Evolutionary conservation across 352 stramenopile species (phyloP).

Genomic region (Hyphochytrium catenoides): DNA sequence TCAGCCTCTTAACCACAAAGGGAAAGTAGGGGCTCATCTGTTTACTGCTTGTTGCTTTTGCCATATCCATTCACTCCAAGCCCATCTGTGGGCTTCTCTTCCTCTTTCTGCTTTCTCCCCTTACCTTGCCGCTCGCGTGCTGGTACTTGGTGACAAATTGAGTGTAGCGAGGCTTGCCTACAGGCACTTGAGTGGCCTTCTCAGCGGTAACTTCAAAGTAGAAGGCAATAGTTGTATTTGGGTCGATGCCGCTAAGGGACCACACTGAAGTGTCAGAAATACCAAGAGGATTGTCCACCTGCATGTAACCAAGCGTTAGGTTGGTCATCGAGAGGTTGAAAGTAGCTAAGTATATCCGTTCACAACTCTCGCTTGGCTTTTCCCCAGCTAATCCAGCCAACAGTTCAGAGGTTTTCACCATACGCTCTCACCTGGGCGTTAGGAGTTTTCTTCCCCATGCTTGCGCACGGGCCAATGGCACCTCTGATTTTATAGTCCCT

Average conservation of each 20-base stretch:
- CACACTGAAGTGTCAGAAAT: constrained; percentile 79
- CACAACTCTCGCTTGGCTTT: too few species aligned
- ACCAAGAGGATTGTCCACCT: too few species aligned
- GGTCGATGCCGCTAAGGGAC: constrained; percentile 90
- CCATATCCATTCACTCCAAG: too few species aligned
- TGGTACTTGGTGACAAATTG: constrained; percentile 98
- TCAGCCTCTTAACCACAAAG: too few species aligned
- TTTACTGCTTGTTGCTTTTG: too few species aligned
- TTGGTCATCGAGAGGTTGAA: too few species aligned
- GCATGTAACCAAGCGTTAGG: too few species aligned
- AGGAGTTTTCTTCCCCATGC: constrained; percentile 78
- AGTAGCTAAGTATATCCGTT: too few species aligned
- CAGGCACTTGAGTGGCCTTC: constrained; percentile 17
- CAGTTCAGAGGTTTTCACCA: constrained; percentile 86
- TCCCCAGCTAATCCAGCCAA: constrained; percentile 51
- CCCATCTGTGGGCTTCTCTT: too few species aligned
- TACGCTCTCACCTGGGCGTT: too few species aligned
- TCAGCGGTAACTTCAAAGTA: constrained; percentile 96
- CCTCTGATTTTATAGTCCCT: constrained; percentile 97
- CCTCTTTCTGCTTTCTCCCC: too few species aligned
- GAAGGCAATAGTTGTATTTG: constrained; percentile 89
- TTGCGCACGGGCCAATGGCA: constrained; percentile 87
- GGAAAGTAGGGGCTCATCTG: too few species aligned
- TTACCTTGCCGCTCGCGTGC: constrained; percentile 82
- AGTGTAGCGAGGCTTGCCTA: constrained; percentile 82